Evolutionary conservation across 805 yeast species (phyloP), one percentile per base, ranked within the genome.

Genomic region (Lipomyces spencermartinsiae): DNA sequence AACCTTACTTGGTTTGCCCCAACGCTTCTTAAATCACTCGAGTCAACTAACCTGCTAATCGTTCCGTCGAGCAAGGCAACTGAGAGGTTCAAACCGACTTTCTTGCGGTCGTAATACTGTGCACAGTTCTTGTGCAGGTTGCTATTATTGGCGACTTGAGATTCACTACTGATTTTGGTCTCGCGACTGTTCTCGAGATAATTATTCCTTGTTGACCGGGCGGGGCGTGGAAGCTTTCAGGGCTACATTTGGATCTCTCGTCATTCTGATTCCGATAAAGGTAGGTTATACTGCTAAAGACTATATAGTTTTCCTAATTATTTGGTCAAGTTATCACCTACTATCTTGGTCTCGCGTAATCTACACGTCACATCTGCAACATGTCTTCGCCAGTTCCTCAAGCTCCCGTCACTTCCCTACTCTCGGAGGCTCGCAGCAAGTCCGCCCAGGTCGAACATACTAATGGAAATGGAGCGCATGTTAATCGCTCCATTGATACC

Each of bases 401-500:
- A 25, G 31, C 56, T 53, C 56, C 56, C 16, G 56, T 53, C 34
- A 53, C 56, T 25, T 53, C 34, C 34, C 34, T 53, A 16, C 56
- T 53, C n/a, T 31, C 56, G 16, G 56, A 31, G 34, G 31, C 56
- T 25, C 56, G 56, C 34, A 5, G 34, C n/a, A 53, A 53, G 56
- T n/a, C 31, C 34, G 56, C 6, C 14, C 56, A 25, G 34, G n/a
- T 10, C 14, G 56, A 53, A 12, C n/a, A 57, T 19, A 12, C 49
- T 9, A 34, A 54, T 34, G 29, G 29, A 31, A 10, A 25, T 31
- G 59, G 46, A 14, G 2, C 7, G 10, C 63, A 59, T 9, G n/a
- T 19, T 29, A 10, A 54, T 10, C 56, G 66, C 35, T 68, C 71
- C 9, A 63, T 68, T 37, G 71, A 68, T 49, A 70, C 72, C n/a